Conservation (phyloP, 164 flowering plant species). For the Aristolochia fimbriata region DNA sequence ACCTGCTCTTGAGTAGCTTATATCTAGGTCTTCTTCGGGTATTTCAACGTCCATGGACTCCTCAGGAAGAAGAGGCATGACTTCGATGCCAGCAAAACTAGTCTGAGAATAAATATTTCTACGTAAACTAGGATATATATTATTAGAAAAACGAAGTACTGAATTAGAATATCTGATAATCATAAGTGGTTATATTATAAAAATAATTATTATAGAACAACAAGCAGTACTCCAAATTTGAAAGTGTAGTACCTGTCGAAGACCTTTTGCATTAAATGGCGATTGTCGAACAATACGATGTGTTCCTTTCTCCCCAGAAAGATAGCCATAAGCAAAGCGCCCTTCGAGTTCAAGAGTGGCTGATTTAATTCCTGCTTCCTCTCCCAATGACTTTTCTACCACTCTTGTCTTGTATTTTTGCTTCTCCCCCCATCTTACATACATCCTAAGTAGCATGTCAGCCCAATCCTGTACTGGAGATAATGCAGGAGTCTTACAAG, state of each 20-base stretch:
- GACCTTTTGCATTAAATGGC: conserved; percentile 97
- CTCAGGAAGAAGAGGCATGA: conserved; percentile 97
- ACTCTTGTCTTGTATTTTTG: conserved; percentile 79
- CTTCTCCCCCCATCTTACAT: conserved; percentile 95
- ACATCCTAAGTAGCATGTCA: conserved; percentile 99
- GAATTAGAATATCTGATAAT: no score
- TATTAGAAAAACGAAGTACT: no score
- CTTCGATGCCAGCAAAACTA: conserved; percentile 92
- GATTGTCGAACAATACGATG: conserved; percentile 92
- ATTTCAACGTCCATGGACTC: conserved; percentile 73
- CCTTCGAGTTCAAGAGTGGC: conserved; percentile 92
- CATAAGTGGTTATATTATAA: no score
- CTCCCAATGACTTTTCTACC: conserved; percentile 84
- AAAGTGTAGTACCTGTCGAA: conserved; percentile 65
- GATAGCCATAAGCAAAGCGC: conserved; percentile 88
- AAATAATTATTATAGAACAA: no score
- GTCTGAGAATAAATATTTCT: conserved; percentile 38
- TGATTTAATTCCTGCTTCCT: conserved; percentile 98
- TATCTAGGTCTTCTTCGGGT: conserved; percentile 93
- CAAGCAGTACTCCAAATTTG: no score
- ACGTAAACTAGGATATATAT: neutral
- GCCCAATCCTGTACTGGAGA: conserved; percentile 99
- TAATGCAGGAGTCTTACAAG: conserved; percentile 13
- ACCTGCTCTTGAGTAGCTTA: conserved; percentile 80
- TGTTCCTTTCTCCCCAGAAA: conserved; percentile 97